Evolutionary conservation across 129 eudicot genomes (phyloP), one percentile per base, ranked within the genome.

Genomic region (Kitagawia praeruptora): DNA sequence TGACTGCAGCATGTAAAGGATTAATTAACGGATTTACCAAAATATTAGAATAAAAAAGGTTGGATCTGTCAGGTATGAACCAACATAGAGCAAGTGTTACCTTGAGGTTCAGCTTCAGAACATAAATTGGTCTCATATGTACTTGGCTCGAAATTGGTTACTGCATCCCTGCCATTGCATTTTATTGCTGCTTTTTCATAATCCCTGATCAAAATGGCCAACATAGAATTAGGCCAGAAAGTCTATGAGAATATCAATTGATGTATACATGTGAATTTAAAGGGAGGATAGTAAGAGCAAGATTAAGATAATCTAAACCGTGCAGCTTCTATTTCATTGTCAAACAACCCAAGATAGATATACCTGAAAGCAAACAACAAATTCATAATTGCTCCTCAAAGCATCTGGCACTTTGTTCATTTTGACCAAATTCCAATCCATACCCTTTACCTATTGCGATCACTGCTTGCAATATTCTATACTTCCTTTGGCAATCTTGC

Each of bases 251-350:
- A 14, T 39, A 7, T 1, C 34, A 37, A 27, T 21, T n/a, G 2
- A 8, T 56, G 18, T 13, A 41, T 14, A 28, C 18, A 78, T 5
- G 21, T 14, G 12, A 11, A 73, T 31, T 37, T 18, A 64, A 56
- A 21, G 23, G 49, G 31, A 45, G 21, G 64, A 18, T 23, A 40
- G 48, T 44, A 42, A 3, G 34, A 31, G 34, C 34, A 31, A 75
- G 66, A 27, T 23, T 14, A 74, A 18, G 42, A 73, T 66, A 45
- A 75, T 77, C 9, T 6, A 54, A 51, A 93, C 98, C 96, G 91
- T 87, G 96, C 98, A 78, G 98, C 98, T 64, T 93, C 98, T 21
- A 89, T 86, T 85, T 93, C 98, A 81, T 80, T 89, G 87, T 93
- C 96, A 76, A 90, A 93, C 81, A 93, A 76, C 49, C 98, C 98